These are phyloP conservation scores for Dorcoceras hygrometricum DNA, from an alignment of 257 asterid genomes.

Conservation along the genomic window DNA sequence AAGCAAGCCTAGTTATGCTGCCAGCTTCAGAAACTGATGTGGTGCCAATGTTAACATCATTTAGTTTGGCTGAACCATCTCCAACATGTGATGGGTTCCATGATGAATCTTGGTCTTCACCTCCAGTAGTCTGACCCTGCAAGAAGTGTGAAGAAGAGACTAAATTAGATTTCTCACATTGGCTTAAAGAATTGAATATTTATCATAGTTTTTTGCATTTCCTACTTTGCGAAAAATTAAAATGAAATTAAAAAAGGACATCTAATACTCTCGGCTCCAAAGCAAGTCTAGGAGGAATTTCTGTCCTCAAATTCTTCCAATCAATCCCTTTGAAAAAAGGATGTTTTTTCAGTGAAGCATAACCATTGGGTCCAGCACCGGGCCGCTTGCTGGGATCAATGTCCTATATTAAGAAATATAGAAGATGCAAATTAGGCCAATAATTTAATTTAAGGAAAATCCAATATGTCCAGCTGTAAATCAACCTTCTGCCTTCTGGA, in stretches of 20 bases:
- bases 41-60: conserved; percentile 53
- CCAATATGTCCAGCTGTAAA: not conserved
- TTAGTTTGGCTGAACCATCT: conserved; percentile 53
- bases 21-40: conserved; percentile 60
- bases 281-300: conserved; percentile 74
- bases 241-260: conserved; percentile 3
- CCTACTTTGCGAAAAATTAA: not conserved
- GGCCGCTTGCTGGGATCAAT: conserved; percentile 90
- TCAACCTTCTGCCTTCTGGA: conserved; percentile 11
- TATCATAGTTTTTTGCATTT: not conserved
- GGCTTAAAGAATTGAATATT: not conserved
- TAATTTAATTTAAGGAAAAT: not conserved
- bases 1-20: conserved; percentile 91
- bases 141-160: conserved; percentile 20
- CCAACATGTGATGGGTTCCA: conserved; percentile 87
- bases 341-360: conserved; percentile 72
- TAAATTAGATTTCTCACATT: not conserved
- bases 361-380: conserved; percentile 85
- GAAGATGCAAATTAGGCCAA: conserved; percentile 1
- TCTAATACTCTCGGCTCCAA: conserved; percentile 60
- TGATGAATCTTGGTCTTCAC: conserved; percentile 65
- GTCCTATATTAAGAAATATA: conserved; percentile 47
- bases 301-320: conserved; percentile 70
- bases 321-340: conserved; percentile 75
- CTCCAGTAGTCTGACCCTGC: conserved; percentile 45